Base-by-base conservation (phyloP, 75 land plant species). In the Picea sitchensis region DNA sequence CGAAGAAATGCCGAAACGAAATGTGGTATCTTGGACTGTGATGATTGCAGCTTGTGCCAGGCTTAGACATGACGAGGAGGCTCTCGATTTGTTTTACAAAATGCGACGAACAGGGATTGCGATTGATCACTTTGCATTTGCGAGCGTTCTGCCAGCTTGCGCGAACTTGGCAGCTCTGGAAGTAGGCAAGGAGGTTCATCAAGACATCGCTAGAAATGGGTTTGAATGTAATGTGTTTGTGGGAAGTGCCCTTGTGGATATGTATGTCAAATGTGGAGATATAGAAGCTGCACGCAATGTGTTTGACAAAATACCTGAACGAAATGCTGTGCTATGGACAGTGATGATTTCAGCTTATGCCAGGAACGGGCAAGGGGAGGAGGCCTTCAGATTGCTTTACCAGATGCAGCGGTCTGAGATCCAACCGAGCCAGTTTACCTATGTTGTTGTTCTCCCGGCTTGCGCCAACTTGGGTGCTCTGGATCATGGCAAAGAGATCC, bases 231-330 rank as follows among this genome's bases (percentile, higher is more conserved):
- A 67, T 59, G 20, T 67, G 12, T 65, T 79, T 63, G 64, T 61
- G 58, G 78, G 78, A 9, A 82, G 51, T 65, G 79, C 67, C 30
- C 64, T 77, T 36, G 84, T 65, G 21, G 84, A 76, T 61, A 80
- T 80, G 81, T 80, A 80, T 67, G 47, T 31, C 15, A 80, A 71
- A 80, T 80, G 81, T 72, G 81, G 81, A 15, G 41, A 54, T 11
- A 26, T 72, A 56, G 77, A 41, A 17, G 59, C 57, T 51, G 84
- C 84, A 6, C 84, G 74, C 14, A n/a, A 79, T 47, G 59, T 82
- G 36, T 80, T 82, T 80, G 75, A 82, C 51, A 65, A 82, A 34
- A 58, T 82, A 18, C 51, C 41, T 26, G 21, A 58, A n/a, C 26
- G 74, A 71, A 56, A 79, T 73, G 58, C 38, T 44, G 75, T 80